Percentiles rank a stretch among this genome's conserved stretches.
phyloP scores from a whole-genome alignment of 2,329 filamentous ascomycete species.

The Aphanoascus verrucosus region DNA sequence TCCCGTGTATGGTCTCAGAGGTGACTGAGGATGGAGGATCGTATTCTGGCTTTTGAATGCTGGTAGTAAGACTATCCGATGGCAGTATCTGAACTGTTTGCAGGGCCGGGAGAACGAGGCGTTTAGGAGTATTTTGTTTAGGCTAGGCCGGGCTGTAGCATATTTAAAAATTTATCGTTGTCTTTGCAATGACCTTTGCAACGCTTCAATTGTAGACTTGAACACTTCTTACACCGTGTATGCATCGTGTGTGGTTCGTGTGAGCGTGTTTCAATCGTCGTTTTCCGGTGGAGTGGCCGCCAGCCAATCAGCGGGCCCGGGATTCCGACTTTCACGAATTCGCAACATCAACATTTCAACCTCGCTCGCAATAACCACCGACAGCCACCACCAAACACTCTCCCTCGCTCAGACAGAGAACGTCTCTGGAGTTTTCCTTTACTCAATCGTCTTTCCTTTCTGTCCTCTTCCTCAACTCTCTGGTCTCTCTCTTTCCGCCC shows the following conservation, averaged over 20 bases:
- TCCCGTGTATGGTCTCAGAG: neutral
- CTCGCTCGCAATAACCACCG: slow-evolving; percentile 14
- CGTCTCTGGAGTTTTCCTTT: slow-evolving; percentile 15
- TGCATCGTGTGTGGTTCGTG: neutral
- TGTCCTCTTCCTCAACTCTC: slow-evolving; percentile 17
- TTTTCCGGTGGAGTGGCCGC: neutral
- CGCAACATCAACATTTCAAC: slow-evolving; percentile 22
- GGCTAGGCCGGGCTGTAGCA: neutral
- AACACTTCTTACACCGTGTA: no score
- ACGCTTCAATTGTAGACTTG: no score
- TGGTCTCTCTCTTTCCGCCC: slow-evolving; percentile 17
- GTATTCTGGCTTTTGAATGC: no score
- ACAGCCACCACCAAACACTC: slow-evolving; percentile 10
- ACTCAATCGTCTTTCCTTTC: slow-evolving; percentile 25
- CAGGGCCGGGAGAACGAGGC: neutral
- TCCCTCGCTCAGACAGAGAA: neutral
- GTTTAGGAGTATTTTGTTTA: neutral
- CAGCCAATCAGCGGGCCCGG: slow-evolving; percentile 32
- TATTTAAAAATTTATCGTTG: neutral
- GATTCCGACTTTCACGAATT: slow-evolving; percentile 33
- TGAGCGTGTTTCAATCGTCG: neutral
- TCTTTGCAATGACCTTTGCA: no score
- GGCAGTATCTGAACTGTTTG: neutral
- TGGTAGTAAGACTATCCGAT: no score
- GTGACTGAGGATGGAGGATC: neutral